phyloP scores from a whole-genome alignment of 129 eudicot species.

The Kitagawia praeruptora region DNA sequence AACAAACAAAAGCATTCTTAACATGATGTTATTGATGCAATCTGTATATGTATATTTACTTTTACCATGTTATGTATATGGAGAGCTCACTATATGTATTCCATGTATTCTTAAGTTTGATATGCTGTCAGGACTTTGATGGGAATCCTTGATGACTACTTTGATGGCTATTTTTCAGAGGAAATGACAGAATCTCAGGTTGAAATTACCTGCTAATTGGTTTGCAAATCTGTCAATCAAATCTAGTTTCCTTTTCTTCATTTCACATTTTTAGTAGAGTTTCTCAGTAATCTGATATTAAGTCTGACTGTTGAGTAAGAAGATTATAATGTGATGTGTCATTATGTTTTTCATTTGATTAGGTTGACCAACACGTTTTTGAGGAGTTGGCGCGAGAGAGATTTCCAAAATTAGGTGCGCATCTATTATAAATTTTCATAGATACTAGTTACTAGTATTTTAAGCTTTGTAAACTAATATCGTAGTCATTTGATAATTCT shows the following conservation, averaged over 20 bases:
- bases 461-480: too few species aligned
- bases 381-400: slow-evolving; percentile 95
- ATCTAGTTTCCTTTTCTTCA: background rate
- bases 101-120: slow-evolving; percentile 11
- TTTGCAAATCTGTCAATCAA: background rate
- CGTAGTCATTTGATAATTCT: too few species aligned
- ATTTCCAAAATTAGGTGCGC: slow-evolving; percentile 88
- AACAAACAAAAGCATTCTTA: background rate
- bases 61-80: background rate
- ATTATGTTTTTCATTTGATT: slow-evolving; percentile 10
- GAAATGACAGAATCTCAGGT: slow-evolving; percentile 98
- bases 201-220: slow-evolving; percentile 7
- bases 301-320: background rate
- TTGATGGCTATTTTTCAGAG: slow-evolving; percentile 95
- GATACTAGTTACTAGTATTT: slow-evolving; percentile 2
- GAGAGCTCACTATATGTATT: background rate
- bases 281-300: background rate
- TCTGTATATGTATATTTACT: background rate
- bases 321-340: slow-evolving; percentile 7
- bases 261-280: background rate
- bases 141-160: slow-evolving; percentile 96
- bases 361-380: slow-evolving; percentile 97
- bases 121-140: slow-evolving; percentile 59
- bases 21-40: background rate
- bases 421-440: background rate